phyloP scores from a whole-genome alignment of 352 stramenopile genomes.

The Elongisporangium undulatum region DNA sequence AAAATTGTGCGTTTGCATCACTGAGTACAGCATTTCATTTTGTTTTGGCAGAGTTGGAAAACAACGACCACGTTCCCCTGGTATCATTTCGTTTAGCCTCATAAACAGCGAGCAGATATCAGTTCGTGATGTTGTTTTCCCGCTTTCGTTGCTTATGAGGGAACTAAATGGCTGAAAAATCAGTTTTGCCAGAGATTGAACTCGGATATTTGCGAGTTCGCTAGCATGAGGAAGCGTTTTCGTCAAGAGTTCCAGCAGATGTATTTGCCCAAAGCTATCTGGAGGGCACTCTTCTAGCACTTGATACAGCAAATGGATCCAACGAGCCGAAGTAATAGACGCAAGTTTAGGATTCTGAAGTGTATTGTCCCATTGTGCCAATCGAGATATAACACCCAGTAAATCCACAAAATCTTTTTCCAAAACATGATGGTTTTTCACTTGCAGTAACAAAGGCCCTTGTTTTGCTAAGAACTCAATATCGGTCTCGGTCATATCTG shows the following conservation, averaged over 20 bases:
- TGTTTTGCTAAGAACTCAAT: slow-evolving; percentile 15
- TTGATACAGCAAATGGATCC: slow-evolving; percentile 19
- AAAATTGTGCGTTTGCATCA: slow-evolving; percentile 7
- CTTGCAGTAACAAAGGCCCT: slow-evolving; percentile 29
- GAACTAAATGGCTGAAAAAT: background rate
- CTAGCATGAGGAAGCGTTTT: slow-evolving; percentile 14
- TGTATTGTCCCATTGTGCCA: slow-evolving; percentile 4
- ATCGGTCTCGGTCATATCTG: slow-evolving; percentile 5
- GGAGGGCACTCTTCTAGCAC: slow-evolving; percentile 13
- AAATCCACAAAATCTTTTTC: slow-evolving; percentile 25
- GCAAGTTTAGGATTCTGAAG: background rate
- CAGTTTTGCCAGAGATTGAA: background rate
- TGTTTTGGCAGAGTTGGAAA: slow-evolving; percentile 10
- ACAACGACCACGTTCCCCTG: background rate
- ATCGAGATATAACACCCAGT: slow-evolving; percentile 29
- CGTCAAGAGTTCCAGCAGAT: slow-evolving; percentile 25
- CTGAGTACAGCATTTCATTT: slow-evolving; percentile 16
- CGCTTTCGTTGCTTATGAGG: background rate
- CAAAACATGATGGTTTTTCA: slow-evolving; percentile 24
- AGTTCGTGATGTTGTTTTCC: background rate
- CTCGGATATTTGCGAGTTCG: background rate
- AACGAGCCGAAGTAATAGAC: slow-evolving; percentile 15
- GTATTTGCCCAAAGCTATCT: slow-evolving; percentile 17
- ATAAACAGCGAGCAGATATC: background rate
- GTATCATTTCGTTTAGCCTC: background rate